Evolutionary conservation across 176 grass and related monocot genomes (phyloP).

Genomic region (Triticum dicoccoides): DNA sequence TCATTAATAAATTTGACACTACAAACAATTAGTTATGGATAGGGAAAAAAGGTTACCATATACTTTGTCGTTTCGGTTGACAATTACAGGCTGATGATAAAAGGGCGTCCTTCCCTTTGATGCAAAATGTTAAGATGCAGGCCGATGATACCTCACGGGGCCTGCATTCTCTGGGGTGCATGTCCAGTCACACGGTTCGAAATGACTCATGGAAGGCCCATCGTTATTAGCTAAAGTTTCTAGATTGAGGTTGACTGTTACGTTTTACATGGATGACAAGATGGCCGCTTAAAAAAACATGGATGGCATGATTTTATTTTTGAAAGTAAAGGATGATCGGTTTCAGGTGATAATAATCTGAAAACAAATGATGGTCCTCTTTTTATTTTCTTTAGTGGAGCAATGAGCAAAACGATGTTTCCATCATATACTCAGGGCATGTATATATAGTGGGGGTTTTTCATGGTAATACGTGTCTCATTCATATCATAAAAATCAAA

Average conservation of each 20-base stretch:
- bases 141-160: constrained; percentile 17
- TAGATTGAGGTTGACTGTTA: background rate
- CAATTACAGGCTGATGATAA: constrained; percentile 11
- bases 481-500: no score
- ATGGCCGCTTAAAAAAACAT: background rate
- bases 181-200: constrained; percentile 20
- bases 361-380: background rate
- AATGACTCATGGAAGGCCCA: background rate
- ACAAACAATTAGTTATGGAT: background rate
- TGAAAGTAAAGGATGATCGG: background rate
- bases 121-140: constrained; percentile 24
- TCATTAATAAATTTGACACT: background rate
- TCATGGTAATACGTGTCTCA: no score
- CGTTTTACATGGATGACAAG: background rate
- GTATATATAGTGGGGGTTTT: no score
- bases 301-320: background rate
- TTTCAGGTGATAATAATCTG: background rate
- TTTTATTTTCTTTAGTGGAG: background rate
- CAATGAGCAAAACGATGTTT: constrained; percentile 3
- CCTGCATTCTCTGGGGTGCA: background rate
- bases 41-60: background rate
- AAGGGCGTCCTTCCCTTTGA: background rate
- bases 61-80: constrained; percentile 1
- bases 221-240: background rate
- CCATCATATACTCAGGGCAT: no score